phyloP scores from a whole-genome alignment of 2,329 filamentous ascomycete genomes.

The Xylariaceae sp. region DNA sequence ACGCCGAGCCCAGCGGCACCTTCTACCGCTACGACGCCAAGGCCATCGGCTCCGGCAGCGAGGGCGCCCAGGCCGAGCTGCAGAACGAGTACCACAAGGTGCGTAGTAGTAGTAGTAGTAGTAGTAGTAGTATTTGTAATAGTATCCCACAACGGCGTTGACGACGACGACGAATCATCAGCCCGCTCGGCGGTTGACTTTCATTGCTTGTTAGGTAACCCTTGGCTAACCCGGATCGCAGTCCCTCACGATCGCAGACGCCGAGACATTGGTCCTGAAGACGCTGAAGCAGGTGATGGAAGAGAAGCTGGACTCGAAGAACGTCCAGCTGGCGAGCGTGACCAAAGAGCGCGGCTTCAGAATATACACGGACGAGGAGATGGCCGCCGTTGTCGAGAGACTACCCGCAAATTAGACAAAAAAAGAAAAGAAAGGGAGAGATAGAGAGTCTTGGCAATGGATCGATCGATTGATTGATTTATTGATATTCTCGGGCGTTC shows the following conservation, averaged over 20 bases:
- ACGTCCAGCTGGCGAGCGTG: constrained; percentile 96
- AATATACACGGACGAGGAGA: constrained; percentile 98
- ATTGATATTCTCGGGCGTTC: background rate
- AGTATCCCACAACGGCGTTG: no score
- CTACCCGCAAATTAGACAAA: constrained; percentile 64
- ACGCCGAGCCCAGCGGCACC: constrained; percentile 95
- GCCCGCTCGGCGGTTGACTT: background rate
- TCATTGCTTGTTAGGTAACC: background rate
- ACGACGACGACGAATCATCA: no score
- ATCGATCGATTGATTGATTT: no score
- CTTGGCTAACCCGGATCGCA: constrained; percentile 36
- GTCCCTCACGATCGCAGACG: constrained; percentile 89
- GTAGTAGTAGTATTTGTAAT: no score
- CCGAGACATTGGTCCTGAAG: constrained; percentile 94
- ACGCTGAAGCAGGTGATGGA: constrained; percentile 99
- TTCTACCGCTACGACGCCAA: constrained; percentile 99
- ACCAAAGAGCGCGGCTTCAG: constrained; percentile 97
- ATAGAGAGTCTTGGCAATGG: no score
- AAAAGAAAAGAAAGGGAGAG: no score
- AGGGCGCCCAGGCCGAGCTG: constrained; percentile 95
- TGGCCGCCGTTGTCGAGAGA: constrained; percentile 88
- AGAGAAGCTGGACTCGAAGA: constrained; percentile 98
- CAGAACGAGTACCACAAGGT: constrained; percentile 98
- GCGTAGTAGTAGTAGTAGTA: constrained; percentile 20
- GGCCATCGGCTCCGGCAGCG: constrained; percentile 95